These are phyloP conservation scores for Globisporangium cederbergense DNA, from an alignment of 352 stramenopile genomes.

Conservation along the genomic window DNA sequence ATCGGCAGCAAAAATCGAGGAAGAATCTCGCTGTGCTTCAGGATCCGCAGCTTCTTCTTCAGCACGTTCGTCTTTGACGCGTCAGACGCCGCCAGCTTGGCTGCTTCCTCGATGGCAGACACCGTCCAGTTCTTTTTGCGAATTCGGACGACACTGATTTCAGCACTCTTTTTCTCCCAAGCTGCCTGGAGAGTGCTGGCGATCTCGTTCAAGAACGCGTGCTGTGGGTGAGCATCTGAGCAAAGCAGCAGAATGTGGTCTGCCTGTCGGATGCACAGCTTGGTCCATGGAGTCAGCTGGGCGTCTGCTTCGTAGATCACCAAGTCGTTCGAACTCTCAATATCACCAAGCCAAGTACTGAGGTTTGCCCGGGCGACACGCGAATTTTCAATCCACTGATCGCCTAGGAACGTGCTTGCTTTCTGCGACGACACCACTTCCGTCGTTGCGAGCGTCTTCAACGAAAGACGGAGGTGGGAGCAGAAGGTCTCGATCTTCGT, in stretches of 20 bases:
- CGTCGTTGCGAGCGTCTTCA: conserved; percentile 66
- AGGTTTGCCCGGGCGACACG: conserved; percentile 65
- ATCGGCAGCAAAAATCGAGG: conserved; percentile 70
- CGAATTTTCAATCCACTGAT: conserved; percentile 71
- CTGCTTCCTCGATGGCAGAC: conserved; percentile 45
- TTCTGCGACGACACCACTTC: conserved; percentile 73
- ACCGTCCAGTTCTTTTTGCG: conserved; percentile 76
- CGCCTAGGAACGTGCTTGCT: conserved; percentile 53
- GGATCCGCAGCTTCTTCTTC: conserved; percentile 56
- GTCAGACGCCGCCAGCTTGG: conserved; percentile 37
- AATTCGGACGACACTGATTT: conserved; percentile 78
- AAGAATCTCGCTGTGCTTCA: conserved; percentile 55
- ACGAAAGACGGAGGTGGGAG: conserved; percentile 45
- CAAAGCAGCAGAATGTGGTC: conserved; percentile 82
- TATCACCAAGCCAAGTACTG: conserved; percentile 75
- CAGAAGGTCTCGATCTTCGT: conserved; percentile 77
- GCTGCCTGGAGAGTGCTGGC: conserved; percentile 57
- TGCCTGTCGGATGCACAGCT: conserved; percentile 80
- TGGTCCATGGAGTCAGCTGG: conserved; percentile 73
- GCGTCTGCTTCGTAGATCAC: conserved; percentile 81
- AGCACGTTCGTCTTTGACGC: conserved; percentile 48
- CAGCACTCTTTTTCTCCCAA: conserved; percentile 68
- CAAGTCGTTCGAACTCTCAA: conserved; percentile 73
- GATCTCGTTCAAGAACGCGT: conserved; percentile 73
- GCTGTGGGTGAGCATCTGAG: conserved; percentile 63